Percentiles rank a stretch among this genome's conserved stretches.
Conservation (phyloP, 2,329 filamentous ascomycete species). For the Alternaria gansuensis region DNA sequence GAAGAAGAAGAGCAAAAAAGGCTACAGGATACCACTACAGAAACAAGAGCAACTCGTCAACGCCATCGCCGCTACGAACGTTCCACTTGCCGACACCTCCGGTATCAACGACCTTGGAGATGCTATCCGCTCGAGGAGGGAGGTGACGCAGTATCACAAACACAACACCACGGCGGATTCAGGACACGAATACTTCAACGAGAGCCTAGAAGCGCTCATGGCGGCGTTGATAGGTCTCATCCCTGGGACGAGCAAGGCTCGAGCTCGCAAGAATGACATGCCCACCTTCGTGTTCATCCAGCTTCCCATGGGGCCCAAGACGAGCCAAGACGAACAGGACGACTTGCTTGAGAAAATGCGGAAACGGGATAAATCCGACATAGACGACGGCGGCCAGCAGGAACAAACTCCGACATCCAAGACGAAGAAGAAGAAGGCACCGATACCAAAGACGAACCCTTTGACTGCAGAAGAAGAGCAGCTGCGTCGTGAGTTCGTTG, state of each 20-base stretch:
- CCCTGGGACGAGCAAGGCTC: slow-evolving; percentile 7
- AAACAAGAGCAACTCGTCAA: slow-evolving; percentile 22
- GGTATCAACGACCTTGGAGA: slow-evolving; percentile 27
- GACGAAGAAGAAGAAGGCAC: background rate
- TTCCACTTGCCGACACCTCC: slow-evolving; percentile 21
- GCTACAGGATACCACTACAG: slow-evolving; percentile 18
- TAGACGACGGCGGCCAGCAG: background rate
- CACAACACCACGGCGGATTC: slow-evolving; percentile 13
- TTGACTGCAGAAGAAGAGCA: slow-evolving; percentile 20
- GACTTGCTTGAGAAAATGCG: slow-evolving; percentile 3
- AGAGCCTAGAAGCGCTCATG: slow-evolving; percentile 15
- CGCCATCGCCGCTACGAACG: slow-evolving; percentile 20
- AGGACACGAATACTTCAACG: slow-evolving; percentile 24
- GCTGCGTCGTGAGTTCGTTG: slow-evolving; percentile 24
- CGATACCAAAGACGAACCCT: background rate
- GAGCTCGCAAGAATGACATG: slow-evolving; percentile 3
- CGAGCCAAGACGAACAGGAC: slow-evolving; percentile 4
- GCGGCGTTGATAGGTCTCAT: slow-evolving; percentile 5
- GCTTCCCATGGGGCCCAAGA: background rate
- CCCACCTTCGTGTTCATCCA: slow-evolving; percentile 1
- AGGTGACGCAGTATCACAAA: slow-evolving; percentile 25
- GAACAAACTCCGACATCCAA: background rate
- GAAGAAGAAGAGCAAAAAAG: slow-evolving; percentile 8
- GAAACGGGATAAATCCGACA: background rate
- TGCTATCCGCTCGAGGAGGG: slow-evolving; percentile 32